Percentiles rank a stretch among this genome's conserved stretches.
phyloP scores from a whole-genome alignment of 129 eudicot species.

The Artemisia tridentata region DNA sequence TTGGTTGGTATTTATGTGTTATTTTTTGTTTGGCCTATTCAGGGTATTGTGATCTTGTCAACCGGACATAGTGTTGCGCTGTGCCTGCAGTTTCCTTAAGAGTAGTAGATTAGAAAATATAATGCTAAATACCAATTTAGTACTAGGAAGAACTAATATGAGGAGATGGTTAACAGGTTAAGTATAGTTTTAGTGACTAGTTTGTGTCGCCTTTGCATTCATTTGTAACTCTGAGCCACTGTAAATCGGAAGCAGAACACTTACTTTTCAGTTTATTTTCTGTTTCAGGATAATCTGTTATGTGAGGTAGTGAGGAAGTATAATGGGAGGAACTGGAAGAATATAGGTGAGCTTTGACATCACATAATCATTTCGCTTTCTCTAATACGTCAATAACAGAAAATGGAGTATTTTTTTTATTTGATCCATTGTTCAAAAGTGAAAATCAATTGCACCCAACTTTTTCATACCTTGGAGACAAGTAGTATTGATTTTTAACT shows the following conservation, averaged over 20 bases:
- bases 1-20: constrained; percentile 20
- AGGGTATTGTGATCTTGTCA: constrained; percentile 7
- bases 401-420: neutral
- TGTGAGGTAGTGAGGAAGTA: constrained; percentile 40
- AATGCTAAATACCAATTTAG: neutral
- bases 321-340: constrained; percentile 50
- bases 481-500: neutral
- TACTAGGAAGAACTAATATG: neutral
- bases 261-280: neutral
- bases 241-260: constrained; percentile 1
- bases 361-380: neutral
- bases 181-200: neutral
- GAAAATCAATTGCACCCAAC: neutral
- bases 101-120: neutral
- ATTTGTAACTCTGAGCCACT: neutral
- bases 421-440: too few species aligned
- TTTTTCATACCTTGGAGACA: neutral
- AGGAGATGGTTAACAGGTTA: neutral
- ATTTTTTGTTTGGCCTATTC: neutral
- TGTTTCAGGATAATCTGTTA: constrained; percentile 42
- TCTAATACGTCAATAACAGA: neutral
- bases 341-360: constrained; percentile 39
- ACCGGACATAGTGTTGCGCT: neutral
- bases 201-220: neutral
- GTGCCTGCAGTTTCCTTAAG: neutral